phyloP scores from a whole-genome alignment of 1,284 basidiomycete species.

The Sporisorium graminicola region DNA sequence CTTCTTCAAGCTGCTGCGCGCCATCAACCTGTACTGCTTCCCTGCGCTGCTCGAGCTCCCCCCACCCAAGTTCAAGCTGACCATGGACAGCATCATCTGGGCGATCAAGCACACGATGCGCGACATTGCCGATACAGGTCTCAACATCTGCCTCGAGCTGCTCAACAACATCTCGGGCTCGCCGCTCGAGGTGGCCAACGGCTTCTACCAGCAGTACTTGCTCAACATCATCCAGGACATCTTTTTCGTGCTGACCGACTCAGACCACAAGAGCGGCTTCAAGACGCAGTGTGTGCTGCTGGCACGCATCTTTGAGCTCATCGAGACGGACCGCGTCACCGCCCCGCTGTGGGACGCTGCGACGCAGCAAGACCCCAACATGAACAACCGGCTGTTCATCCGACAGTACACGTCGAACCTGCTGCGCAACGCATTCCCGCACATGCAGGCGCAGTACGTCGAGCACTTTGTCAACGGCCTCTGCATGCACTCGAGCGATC shows the following conservation, averaged over 20 bases:
- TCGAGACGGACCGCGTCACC: slow-evolving; percentile 84
- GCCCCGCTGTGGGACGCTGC: slow-evolving; percentile 88
- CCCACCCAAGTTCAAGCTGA: slow-evolving; percentile 93
- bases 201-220: slow-evolving; percentile 92
- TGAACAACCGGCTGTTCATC: slow-evolving; percentile 86
- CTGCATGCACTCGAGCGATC: slow-evolving; percentile 87
- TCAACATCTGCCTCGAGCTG: slow-evolving; percentile 86
- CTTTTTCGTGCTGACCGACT: slow-evolving; percentile 96
- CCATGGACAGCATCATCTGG: slow-evolving; percentile 99
- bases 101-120: slow-evolving; percentile 99
- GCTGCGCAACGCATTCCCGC: slow-evolving; percentile 64
- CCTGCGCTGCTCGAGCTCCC: slow-evolving; percentile 90
- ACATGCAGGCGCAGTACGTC: slow-evolving; percentile 69
- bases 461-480: slow-evolving; percentile 77
- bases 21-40: slow-evolving; percentile 96
- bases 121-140: slow-evolving; percentile 94
- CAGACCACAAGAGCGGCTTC: slow-evolving; percentile 92
- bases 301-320: slow-evolving; percentile 91
- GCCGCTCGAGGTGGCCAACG: slow-evolving; percentile 81
- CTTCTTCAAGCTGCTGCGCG: slow-evolving; percentile 95
- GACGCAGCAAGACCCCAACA: slow-evolving; percentile 78
- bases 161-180: slow-evolving; percentile 94
- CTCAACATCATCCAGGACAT: slow-evolving; percentile 93
- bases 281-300: slow-evolving; percentile 72
- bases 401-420: slow-evolving; percentile 89